A percentile compares a stretch with the other conserved stretches of the same genome.
phyloP scores from a whole-genome alignment of 352 stramenopile genomes.

The Phytophthora pisi region DNA sequence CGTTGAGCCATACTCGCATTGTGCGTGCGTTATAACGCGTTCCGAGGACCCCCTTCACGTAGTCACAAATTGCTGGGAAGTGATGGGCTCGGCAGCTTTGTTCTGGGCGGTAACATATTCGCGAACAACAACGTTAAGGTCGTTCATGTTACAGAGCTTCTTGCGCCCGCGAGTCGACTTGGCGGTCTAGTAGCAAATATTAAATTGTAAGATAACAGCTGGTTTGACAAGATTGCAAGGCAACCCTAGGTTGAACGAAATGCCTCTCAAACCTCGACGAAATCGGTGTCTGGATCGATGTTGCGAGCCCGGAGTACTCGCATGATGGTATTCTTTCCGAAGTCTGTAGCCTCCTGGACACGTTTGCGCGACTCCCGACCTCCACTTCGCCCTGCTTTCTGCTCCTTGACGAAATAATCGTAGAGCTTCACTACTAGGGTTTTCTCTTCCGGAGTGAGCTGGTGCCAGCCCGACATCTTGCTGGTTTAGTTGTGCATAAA shows the following conservation, averaged over 20 bases:
- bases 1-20: slow-evolving; percentile 1
- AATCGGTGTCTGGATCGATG: slow-evolving; percentile 11
- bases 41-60: neutral
- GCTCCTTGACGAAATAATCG: neutral
- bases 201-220: slow-evolving; percentile 1
- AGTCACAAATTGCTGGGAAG: slow-evolving; percentile 3
- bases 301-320: slow-evolving; percentile 6
- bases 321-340: slow-evolving; percentile 12
- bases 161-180: slow-evolving; percentile 2
- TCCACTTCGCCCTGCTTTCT: slow-evolving; percentile 3
- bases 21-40: neutral
- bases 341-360: slow-evolving; percentile 1
- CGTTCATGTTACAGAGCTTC: neutral
- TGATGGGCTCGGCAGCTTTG: slow-evolving; percentile 3
- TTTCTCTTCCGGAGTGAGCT: neutral
- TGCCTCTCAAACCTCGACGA: slow-evolving; percentile 7
- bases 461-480: neutral
- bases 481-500: neutral
- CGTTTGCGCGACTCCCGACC: neutral
- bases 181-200: slow-evolving; percentile 4
- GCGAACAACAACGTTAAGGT: slow-evolving; percentile 8
- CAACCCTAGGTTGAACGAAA: slow-evolving; percentile 9
- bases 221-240: neutral
- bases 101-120: slow-evolving; percentile 9
- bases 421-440: neutral